Evolutionary conservation across 2,329 filamentous ascomycete genomes (phyloP), one percentile per base, ranked within the genome.

Genomic region (Thelonectria olida): DNA sequence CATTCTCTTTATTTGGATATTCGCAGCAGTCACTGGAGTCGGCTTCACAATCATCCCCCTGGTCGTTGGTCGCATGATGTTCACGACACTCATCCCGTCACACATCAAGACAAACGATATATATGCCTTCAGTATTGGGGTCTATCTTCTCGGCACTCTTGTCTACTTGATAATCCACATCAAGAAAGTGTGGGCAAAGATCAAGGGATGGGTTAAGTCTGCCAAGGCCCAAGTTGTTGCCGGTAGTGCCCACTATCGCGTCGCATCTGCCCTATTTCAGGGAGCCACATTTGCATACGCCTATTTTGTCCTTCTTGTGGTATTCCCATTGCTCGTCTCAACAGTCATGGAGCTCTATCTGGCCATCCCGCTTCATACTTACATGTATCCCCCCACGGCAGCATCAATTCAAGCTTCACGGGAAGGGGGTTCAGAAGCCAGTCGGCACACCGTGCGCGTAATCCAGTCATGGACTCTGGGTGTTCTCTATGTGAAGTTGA

Each of bases 391-490:
- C 20, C 71, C 75, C 5, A 73, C 71, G 8, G 72, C 64, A 44
- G 74, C 62, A 39, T 75, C 57, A 48, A 72, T 63, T 36, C 73
- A 70, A 65, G 71, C 73, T 54, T 36, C 60, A 56, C 22, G 68
- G 69, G 58, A 70, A 45, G 65, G 70, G 20, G 66, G 57, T 4
- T 61, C 69, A 5, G 67, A 71, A 50, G 69, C 66, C 7, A 74
- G 75, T 13, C 74, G 75, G 4, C 92, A 96, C 73, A 92, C 90
- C 7, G 87, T 98, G 41, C 91, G 96, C 64, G 84, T 98, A 63
- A 90, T 98, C 41, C 95, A 98, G 74, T 90, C 94, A 59, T 99
- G 95, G 93, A 97, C 94, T 0, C 82, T 99, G 1, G 96, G 96
- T 5, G 85, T 99, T 20, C 84, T 99, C 3, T 97, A 97, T 75